phyloP scores from a whole-genome alignment of 1,139 yeast genomes.

The Debaryomycetaceae sp. region DNA sequence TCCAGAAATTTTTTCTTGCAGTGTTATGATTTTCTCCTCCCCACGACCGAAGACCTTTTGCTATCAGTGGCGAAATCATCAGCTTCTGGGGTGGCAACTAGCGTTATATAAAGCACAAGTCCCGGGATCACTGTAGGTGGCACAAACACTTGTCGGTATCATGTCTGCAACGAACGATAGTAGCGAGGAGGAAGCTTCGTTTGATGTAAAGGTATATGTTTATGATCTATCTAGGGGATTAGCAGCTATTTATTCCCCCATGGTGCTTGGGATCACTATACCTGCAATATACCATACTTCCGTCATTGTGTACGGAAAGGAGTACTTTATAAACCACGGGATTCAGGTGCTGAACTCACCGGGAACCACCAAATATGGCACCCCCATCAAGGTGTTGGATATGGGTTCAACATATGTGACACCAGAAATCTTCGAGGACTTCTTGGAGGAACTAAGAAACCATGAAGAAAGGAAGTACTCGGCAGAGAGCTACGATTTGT shows the following conservation, averaged over 20 bases:
- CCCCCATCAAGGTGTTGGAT: conserved; percentile 50
- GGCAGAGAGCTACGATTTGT: conserved; percentile 52
- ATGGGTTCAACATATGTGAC: conserved; percentile 54
- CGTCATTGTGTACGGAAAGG: conserved; percentile 53
- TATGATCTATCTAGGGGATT: conserved; percentile 57
- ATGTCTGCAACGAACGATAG: background rate
- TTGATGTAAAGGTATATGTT: conserved; percentile 52
- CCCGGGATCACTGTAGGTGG: background rate
- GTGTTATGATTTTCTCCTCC: background rate
- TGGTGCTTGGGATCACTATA: conserved; percentile 42
- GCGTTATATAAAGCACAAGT: background rate
- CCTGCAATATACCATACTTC: conserved; percentile 72
- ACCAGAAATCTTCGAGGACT: conserved; percentile 51
- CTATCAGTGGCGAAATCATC: background rate
- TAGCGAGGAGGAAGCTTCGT: conserved; percentile 13
- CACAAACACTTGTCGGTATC: no score
- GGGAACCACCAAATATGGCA: conserved; percentile 58
- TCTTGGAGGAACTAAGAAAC: conserved; percentile 43
- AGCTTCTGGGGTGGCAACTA: background rate
- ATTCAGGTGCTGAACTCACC: conserved; percentile 43
- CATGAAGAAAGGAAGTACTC: conserved; percentile 41
- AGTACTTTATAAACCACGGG: conserved; percentile 61
- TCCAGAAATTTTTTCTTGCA: background rate
- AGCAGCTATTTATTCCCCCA: conserved; percentile 41
- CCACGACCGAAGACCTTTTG: background rate